Percentiles rank a stretch among this genome's conserved stretches.
Evolutionary conservation across 345 rosid species (phyloP).

Genomic region (Trapa incisa): DNA sequence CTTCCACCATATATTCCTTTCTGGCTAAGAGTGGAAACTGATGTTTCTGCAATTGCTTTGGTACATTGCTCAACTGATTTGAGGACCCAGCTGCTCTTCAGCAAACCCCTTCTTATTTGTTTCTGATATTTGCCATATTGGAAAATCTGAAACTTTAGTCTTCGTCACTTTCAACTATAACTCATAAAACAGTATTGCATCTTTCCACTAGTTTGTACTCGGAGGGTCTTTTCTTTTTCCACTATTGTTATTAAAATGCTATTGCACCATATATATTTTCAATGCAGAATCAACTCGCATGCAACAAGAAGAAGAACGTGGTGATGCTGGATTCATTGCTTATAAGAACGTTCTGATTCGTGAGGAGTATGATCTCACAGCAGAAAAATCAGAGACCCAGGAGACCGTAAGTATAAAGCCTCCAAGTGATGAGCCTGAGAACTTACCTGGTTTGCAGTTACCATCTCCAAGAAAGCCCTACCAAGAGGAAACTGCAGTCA

Average conservation of each 20-base stretch:
- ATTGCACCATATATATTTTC: slow-evolving; percentile 10
- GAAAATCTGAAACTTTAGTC: neutral
- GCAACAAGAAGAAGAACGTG: slow-evolving; percentile 15
- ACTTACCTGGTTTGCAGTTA: slow-evolving; percentile 10
- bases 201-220: neutral
- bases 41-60: neutral
- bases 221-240: too few species aligned
- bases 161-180: neutral
- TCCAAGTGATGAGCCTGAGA: neutral
- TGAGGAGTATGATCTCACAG: neutral
- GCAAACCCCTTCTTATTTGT: neutral
- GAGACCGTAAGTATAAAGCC: neutral
- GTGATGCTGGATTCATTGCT: slow-evolving; percentile 1
- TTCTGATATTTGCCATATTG: neutral
- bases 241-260: too few species aligned
- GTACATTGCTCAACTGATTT: neutral
- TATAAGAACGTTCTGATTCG: too few species aligned
- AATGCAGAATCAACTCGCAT: slow-evolving; percentile 22
- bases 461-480: slow-evolving; percentile 11
- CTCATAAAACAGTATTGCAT: neutral
- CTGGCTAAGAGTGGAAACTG: neutral
- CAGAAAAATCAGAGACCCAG: neutral
- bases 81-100: neutral
- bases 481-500: slow-evolving; percentile 12
- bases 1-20: neutral